phyloP scores from a whole-genome alignment of 2,329 filamentous ascomycete genomes.

The Phyllosticta ampelicida region DNA sequence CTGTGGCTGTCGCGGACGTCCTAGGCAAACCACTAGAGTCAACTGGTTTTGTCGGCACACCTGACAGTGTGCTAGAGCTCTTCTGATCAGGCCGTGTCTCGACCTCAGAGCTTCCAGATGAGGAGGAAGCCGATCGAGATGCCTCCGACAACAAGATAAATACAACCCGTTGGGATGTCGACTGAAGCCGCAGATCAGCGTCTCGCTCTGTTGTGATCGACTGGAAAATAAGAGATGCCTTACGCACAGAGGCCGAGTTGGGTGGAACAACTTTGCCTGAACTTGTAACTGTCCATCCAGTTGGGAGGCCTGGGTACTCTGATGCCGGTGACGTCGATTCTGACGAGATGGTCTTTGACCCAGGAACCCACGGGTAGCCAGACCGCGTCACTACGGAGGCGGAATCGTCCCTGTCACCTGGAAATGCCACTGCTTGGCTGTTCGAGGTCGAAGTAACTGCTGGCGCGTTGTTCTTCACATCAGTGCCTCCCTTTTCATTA shows the following conservation, averaged over 20 bases:
- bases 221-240: conserved; percentile 33
- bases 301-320: conserved; percentile 52
- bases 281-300: conserved; percentile 69
- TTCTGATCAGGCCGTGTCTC: conserved; percentile 38
- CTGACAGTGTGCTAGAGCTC: conserved; percentile 37
- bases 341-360: conserved; percentile 42
- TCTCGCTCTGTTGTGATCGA: neutral
- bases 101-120: conserved; percentile 30
- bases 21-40: conserved; percentile 37
- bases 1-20: conserved; percentile 15
- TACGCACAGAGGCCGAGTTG: conserved; percentile 56
- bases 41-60: conserved; percentile 32
- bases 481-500: conserved; percentile 47
- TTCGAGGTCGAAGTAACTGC: conserved; percentile 51
- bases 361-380: conserved; percentile 52
- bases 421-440: conserved; percentile 57
- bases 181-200: conserved; percentile 28
- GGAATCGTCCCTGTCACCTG: conserved; percentile 48
- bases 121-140: conserved; percentile 35
- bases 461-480: conserved; percentile 46
- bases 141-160: conserved; percentile 42
- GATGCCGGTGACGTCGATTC: conserved; percentile 34
- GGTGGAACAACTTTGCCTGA: conserved; percentile 70
- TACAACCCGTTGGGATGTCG: conserved; percentile 40
- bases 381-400: conserved; percentile 43